Conservation (phyloP, 495 filamentous ascomycete genomes). For the Hyaloscypha hepaticicola region DNA sequence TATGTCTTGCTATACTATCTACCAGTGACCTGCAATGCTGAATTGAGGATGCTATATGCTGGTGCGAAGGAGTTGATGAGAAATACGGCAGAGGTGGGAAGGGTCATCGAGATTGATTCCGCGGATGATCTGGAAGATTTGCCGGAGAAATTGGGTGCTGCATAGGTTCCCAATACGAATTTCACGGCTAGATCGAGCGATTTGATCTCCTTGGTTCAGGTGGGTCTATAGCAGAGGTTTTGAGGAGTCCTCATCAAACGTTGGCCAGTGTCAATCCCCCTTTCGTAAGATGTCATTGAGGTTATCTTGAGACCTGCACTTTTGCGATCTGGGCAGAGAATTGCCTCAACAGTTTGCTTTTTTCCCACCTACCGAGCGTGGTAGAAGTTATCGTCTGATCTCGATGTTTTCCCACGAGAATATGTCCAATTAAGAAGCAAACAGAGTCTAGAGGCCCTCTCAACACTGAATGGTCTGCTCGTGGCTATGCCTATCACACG, state of each 20-base stretch:
- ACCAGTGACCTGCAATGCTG: constrained; percentile 81
- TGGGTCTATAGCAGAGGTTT: neutral
- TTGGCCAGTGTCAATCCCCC: neutral
- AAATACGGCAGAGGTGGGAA: constrained; percentile 80
- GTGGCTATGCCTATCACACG: neutral
- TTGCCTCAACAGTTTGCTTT: too few relatives aligned
- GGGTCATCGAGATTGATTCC: constrained; percentile 74
- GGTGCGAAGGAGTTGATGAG: constrained; percentile 93
- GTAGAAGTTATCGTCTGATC: too few relatives aligned
- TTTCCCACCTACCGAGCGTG: too few relatives aligned
- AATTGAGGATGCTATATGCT: constrained; percentile 89
- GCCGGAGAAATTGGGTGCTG: constrained; percentile 60
- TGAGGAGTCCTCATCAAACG: neutral
- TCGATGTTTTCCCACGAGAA: neutral
- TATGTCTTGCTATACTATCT: constrained; percentile 95
- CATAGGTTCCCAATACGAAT: constrained; percentile 20
- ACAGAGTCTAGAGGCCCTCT: neutral
- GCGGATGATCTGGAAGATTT: constrained; percentile 76
- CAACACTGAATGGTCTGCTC: neutral
- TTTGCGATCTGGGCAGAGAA: too few relatives aligned
- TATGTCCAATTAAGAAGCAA: neutral
- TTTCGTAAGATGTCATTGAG: too few relatives aligned
- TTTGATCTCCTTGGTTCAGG: neutral
- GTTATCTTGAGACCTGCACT: too few relatives aligned
- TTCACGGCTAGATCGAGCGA: neutral